Evolutionary conservation across 805 yeast species (phyloP).

Genomic region (Myxozyma melibiosi): DNA sequence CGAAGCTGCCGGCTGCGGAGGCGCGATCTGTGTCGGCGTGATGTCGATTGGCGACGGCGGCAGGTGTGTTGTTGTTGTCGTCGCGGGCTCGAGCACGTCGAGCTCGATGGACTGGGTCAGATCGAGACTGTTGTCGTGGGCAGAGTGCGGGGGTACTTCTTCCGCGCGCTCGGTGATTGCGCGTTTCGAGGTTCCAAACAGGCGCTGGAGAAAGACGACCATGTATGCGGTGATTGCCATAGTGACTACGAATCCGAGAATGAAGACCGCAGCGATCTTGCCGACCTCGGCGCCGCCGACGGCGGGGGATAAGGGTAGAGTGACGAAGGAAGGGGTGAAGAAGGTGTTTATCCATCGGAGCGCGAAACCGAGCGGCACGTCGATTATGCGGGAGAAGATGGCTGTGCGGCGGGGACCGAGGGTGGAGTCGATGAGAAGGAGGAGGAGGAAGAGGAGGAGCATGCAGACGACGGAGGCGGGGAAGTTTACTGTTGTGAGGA

Average conservation of each 20-base stretch:
- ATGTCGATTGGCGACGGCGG: neutral
- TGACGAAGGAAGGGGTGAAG: slow-evolving; percentile 76
- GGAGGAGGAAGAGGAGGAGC: slow-evolving; percentile 56
- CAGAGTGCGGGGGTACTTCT: slow-evolving; percentile 28
- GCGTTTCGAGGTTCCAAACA: slow-evolving; percentile 37
- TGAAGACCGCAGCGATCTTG: slow-evolving; percentile 72
- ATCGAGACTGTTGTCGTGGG: neutral
- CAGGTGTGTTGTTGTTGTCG: neutral
- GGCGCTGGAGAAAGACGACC: slow-evolving; percentile 48
- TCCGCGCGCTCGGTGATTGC: slow-evolving; percentile 36
- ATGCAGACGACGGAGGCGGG: slow-evolving; percentile 74
- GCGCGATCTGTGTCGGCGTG: too few relatives aligned
- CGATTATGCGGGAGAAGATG: slow-evolving; percentile 34
- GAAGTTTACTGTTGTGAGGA: slow-evolving; percentile 53
- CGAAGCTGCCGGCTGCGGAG: slow-evolving; percentile 3
- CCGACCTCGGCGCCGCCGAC: slow-evolving; percentile 69
- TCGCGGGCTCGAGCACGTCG: neutral
- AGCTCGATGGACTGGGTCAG: slow-evolving; percentile 17
- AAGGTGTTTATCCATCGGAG: slow-evolving; percentile 77
- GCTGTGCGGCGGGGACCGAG: slow-evolving; percentile 43
- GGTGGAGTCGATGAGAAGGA: slow-evolving; percentile 46
- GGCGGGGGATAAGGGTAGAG: slow-evolving; percentile 66
- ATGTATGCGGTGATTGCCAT: slow-evolving; percentile 54
- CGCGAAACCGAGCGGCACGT: slow-evolving; percentile 68
- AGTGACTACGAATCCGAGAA: slow-evolving; percentile 62